A percentile compares a stretch with the other conserved stretches of the same genome.
Evolutionary conservation across 257 asterid genomes (phyloP).

Genomic region (Coffea eugenioides): DNA sequence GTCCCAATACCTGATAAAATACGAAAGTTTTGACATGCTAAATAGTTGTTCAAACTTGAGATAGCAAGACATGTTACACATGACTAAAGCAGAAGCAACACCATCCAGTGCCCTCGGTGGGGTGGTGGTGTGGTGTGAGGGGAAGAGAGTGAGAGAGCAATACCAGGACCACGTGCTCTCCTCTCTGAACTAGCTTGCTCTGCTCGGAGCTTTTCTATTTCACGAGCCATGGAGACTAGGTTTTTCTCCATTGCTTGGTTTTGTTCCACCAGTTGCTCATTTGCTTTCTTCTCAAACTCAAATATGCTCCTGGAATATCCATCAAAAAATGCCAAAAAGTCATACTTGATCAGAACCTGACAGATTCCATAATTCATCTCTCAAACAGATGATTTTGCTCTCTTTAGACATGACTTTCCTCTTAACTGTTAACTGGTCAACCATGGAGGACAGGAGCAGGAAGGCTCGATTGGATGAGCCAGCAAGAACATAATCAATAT

Average conservation of each 20-base stretch:
- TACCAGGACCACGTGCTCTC: constrained; percentile 48
- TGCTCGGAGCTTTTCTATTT: constrained; percentile 78
- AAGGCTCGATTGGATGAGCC: neutral
- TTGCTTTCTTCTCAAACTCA: constrained; percentile 80
- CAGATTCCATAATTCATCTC: neutral
- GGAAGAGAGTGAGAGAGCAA: neutral
- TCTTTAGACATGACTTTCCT: neutral
- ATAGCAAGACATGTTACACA: neutral
- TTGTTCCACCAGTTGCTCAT: constrained; percentile 66
- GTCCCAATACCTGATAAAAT: constrained; percentile 50
- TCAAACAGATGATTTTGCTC: neutral
- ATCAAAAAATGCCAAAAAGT: constrained; percentile 14
- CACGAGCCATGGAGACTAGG: constrained; percentile 86
- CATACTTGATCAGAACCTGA: constrained; percentile 6
- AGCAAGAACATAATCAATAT: neutral
- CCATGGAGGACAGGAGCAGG: neutral
- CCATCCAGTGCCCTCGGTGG: neutral
- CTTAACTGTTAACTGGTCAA: neutral
- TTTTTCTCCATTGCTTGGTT: constrained; percentile 70
- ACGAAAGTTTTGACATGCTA: neutral
- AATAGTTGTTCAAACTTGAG: neutral
- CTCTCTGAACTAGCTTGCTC: constrained; percentile 53
- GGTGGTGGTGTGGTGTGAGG: neutral
- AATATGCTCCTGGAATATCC: constrained; percentile 49
- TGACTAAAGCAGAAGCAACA: neutral